Evolutionary conservation across 2,329 filamentous ascomycete genomes (phyloP).

Genomic region (Trichoderma sp.): DNA sequence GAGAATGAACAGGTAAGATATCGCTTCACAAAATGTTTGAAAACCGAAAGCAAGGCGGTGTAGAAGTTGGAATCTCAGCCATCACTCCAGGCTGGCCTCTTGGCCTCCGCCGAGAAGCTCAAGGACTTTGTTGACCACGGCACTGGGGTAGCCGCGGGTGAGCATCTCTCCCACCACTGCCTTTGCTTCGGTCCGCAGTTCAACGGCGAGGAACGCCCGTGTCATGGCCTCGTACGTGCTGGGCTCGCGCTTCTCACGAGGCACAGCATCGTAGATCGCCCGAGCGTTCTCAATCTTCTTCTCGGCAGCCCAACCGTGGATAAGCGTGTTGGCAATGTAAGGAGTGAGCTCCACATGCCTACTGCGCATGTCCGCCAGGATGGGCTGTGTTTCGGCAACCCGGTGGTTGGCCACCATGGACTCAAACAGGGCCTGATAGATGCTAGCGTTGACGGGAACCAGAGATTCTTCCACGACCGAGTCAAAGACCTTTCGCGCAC

Average conservation of each 20-base stretch:
- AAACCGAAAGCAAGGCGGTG: neutral
- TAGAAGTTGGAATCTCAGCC: too few species aligned
- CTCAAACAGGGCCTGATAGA: constrained; percentile 97
- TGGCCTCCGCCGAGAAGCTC: constrained; percentile 74
- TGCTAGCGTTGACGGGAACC: constrained; percentile 74
- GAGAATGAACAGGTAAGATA: neutral
- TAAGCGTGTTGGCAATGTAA: constrained; percentile 97
- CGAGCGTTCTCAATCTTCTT: constrained; percentile 79
- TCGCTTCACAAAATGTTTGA: neutral
- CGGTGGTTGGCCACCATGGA: constrained; percentile 93
- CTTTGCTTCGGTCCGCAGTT: constrained; percentile 76
- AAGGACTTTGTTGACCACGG: constrained; percentile 90
- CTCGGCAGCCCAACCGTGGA: constrained; percentile 91
- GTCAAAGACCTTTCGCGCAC: constrained; percentile 81
- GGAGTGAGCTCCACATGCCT: constrained; percentile 83
- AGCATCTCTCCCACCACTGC: constrained; percentile 87
- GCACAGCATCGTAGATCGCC: constrained; percentile 77
- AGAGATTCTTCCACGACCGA: constrained; percentile 68
- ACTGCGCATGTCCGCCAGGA: constrained; percentile 74
- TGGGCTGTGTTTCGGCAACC: constrained; percentile 72
- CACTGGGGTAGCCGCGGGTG: constrained; percentile 83
- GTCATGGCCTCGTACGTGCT: constrained; percentile 99
- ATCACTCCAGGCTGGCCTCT: constrained; percentile 40
- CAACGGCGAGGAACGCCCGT: constrained; percentile 81
- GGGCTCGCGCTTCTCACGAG: constrained; percentile 79